Conservation (phyloP, 257 asterid species). For the Rehmannia glutinosa region DNA sequence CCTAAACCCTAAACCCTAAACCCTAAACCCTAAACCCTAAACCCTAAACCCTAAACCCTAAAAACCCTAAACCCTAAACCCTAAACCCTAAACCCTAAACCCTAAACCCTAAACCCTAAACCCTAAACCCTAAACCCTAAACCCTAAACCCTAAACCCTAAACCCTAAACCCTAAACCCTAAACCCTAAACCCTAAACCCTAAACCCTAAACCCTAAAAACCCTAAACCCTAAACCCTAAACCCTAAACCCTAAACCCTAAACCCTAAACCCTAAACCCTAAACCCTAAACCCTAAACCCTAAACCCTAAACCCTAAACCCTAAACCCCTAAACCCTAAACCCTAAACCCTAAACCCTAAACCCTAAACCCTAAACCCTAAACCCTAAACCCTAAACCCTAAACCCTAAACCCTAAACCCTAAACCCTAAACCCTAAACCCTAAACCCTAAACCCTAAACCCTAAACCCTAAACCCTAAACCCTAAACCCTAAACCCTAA, state of each 20-base stretch:
- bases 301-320: neutral
- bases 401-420: slow-evolving; percentile 16
- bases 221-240: slow-evolving; percentile 15
- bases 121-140: neutral
- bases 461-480: neutral
- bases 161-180: slow-evolving; percentile 9
- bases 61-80: neutral
- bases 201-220: slow-evolving; percentile 8
- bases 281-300: slow-evolving; percentile 14
- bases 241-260: slow-evolving; percentile 9
- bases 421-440: neutral
- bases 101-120: neutral
- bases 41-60: slow-evolving; percentile 7
- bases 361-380: neutral
- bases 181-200: neutral
- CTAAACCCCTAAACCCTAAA: neutral
- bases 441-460: neutral
- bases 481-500: slow-evolving; percentile 5
- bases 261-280: slow-evolving; percentile 12
- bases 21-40: slow-evolving; percentile 9
- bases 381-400: slow-evolving; percentile 11
- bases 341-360: neutral
- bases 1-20: neutral
- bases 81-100: neutral
- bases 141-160: slow-evolving; percentile 3